phyloP scores from a whole-genome alignment of 805 yeast species.

The Cyberlindnera euphorbiae region DNA sequence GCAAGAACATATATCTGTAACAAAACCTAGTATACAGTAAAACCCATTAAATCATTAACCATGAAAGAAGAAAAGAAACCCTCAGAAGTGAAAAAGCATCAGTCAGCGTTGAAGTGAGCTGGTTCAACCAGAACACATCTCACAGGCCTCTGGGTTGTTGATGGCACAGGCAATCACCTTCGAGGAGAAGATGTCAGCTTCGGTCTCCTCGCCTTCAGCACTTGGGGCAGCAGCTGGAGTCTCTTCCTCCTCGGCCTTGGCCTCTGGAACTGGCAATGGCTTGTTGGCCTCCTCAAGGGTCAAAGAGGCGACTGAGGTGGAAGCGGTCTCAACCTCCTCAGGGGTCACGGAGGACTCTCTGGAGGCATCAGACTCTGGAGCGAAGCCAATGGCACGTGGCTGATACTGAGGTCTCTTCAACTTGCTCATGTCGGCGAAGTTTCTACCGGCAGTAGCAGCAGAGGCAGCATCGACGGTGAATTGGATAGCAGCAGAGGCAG shows the following conservation, averaged over 20 bases:
- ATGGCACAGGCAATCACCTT: slow-evolving; percentile 96
- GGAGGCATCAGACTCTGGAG: slow-evolving; percentile 16
- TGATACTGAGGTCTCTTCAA: slow-evolving; percentile 35
- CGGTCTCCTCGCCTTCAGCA: slow-evolving; percentile 37
- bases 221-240: slow-evolving; percentile 29
- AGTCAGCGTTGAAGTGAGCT: background rate
- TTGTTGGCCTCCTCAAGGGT: slow-evolving; percentile 33
- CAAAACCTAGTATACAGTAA: slow-evolving; percentile 3
- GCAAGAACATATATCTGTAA: no score
- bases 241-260: slow-evolving; percentile 10
- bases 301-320: slow-evolving; percentile 35
- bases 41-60: slow-evolving; percentile 7
- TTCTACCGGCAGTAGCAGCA: slow-evolving; percentile 84
- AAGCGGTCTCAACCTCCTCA: slow-evolving; percentile 31
- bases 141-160: slow-evolving; percentile 94
- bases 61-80: slow-evolving; percentile 1
- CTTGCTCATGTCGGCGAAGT: slow-evolving; percentile 30
- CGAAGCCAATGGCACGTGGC: slow-evolving; percentile 21
- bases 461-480: slow-evolving; percentile 83
- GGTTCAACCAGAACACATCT: slow-evolving; percentile 93
- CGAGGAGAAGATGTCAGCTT: slow-evolving; percentile 83
- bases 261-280: slow-evolving; percentile 26
- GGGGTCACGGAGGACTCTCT: slow-evolving; percentile 28
- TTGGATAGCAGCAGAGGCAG: slow-evolving; percentile 95
- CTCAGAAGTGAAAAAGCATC: slow-evolving; percentile 2